Conservation (phyloP, 306 rosid species). For the Cicer cuneatum region DNA sequence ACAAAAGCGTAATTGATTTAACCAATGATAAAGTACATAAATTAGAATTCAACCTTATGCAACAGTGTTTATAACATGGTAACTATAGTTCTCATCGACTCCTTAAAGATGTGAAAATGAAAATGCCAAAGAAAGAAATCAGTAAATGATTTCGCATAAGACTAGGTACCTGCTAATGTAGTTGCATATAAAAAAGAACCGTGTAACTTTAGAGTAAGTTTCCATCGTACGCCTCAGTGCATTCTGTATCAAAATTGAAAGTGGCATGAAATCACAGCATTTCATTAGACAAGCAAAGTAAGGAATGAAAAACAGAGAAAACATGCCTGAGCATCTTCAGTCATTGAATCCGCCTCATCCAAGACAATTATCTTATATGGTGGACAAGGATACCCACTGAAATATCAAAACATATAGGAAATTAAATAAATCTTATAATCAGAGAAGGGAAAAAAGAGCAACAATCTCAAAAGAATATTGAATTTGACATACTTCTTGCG, state of each 20-base stretch:
- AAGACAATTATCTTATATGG: constrained; percentile 91
- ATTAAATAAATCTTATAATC: background rate
- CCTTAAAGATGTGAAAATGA: constrained; percentile 7
- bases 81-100: background rate
- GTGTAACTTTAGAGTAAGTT: constrained; percentile 88
- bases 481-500: constrained; percentile 55
- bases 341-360: constrained; percentile 99
- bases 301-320: constrained; percentile 17
- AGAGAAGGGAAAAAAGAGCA: background rate
- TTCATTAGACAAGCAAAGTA: background rate
- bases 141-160: constrained; percentile 18
- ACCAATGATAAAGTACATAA: constrained; percentile 12
- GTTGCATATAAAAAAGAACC: constrained; percentile 96
- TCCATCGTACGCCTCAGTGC: constrained; percentile 95
- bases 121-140: constrained; percentile 8
- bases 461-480: constrained; percentile 4
- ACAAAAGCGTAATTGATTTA: background rate
- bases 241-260: constrained; percentile 63
- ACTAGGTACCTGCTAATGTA: constrained; percentile 85
- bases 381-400: constrained; percentile 86
- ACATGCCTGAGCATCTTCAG: constrained; percentile 96
- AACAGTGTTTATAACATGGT: background rate
- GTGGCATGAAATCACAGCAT: constrained; percentile 16
- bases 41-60: background rate
- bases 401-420: constrained; percentile 27